A percentile compares a stretch with the other conserved stretches of the same genome.
These are phyloP conservation scores for Pseudevernia furfuracea DNA, from an alignment of 495 filamentous ascomycete species.

Conservation along the genomic window DNA sequence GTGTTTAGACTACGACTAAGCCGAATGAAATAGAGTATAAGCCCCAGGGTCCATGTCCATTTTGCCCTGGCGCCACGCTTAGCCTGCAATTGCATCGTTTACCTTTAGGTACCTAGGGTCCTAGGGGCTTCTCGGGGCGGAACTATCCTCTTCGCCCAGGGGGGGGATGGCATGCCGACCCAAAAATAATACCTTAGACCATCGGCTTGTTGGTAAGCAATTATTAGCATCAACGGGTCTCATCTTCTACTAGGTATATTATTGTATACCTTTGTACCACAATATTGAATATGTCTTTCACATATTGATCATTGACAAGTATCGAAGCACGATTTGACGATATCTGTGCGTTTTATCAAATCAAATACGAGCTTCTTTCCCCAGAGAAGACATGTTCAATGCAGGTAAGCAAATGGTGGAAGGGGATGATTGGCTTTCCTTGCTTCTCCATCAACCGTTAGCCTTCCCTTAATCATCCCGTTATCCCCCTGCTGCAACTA, in stretches of 20 bases:
- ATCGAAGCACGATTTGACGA: no score
- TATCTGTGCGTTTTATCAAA: not conserved
- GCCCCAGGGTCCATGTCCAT: not conserved
- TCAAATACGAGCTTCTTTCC: not conserved
- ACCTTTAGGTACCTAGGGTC: no score
- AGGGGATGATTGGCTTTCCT: not conserved
- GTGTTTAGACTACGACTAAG: not conserved
- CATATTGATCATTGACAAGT: no score
- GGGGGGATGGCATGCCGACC: not conserved
- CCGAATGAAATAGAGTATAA: not conserved
- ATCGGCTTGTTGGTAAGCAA: no score
- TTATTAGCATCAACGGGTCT: no score
- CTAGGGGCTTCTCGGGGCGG: not conserved
- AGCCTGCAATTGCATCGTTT: slow-evolving; percentile 3
- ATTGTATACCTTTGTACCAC: no score
- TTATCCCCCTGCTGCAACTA: slow-evolving; percentile 6
- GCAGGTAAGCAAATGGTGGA: slow-evolving; percentile 3
- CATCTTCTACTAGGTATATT: no score
- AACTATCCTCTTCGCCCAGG: not conserved
- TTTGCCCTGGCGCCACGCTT: slow-evolving; percentile 3
- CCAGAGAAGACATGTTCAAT: not conserved
- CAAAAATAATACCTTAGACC: no score
- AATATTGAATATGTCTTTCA: no score
- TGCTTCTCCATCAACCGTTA: not conserved
- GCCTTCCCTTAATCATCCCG: not conserved